Base-by-base conservation (phyloP, 495 filamentous ascomycete genomes). In the Trichoderma erinaceum region DNA sequence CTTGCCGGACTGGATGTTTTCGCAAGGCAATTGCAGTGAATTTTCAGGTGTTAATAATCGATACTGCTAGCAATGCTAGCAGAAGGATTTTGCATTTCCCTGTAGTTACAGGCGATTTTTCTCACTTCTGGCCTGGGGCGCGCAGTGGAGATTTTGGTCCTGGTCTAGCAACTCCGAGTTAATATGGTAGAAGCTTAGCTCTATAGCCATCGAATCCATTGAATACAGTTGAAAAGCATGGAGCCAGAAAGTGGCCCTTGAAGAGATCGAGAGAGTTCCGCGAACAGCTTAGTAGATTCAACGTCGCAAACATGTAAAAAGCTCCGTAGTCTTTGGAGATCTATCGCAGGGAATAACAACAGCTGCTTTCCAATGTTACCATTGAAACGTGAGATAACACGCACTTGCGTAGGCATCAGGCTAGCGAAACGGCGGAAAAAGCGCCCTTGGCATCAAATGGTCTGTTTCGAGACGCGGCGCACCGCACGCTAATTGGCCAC, bases 381-480 rank as follows among this genome's bases (percentile, higher is more conserved):
- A 29, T 29, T 29, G 29, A 29, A 38, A 38, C 35, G 3, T 4
- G 35, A 38, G 35, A 38, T 38, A 38, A 38, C 35, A 38, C 4
- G 35, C 35, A 38, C 35, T 38, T 38, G 35, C 35, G 35, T 38
- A 48, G 15, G 44, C 44, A 48, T 4, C 5, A 48, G 44, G 15
- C 44, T 48, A 58, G 50, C 18, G 44, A 48, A 58, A 21, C 50
- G 3, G 23, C 5, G 50, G 13, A 58, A 12, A 61, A 61, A 10
- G 56, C 56, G 56, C 56, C 56, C 56, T 61, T 61, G 56, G 56
- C 56, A 61, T 32, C 56, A 18, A 61, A 18, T 38, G 35, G 35
- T 38, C 35, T 61, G 56, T 61, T 61, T 61, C 56, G 56, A 61
- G 56, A 61, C 56, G 13, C 1, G 27, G 25, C 56, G 13, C 3